Conservation (phyloP, 805 yeast genomes). For the Schwanniomyces polymorphus region DNA sequence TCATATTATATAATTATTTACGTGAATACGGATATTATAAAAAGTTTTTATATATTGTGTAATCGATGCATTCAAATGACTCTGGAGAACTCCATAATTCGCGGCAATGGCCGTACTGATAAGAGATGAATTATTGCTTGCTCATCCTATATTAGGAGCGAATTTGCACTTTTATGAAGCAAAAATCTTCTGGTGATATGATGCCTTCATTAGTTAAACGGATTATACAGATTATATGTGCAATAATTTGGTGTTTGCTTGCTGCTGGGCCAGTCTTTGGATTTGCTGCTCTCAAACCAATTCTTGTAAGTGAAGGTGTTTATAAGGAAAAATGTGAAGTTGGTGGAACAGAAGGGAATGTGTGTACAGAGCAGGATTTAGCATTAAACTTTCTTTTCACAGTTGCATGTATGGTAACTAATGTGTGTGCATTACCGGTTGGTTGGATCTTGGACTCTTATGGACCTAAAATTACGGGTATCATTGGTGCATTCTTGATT, state of each 20-base stretch:
- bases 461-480: slow-evolving; percentile 81
- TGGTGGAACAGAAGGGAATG: slow-evolving; percentile 3
- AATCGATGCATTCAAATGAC: not conserved
- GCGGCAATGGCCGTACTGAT: not conserved
- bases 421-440: slow-evolving; percentile 77
- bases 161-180: not conserved
- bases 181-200: not conserved
- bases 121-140: not conserved
- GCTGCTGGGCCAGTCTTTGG: slow-evolving; percentile 96
- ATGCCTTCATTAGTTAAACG: slow-evolving; percentile 18
- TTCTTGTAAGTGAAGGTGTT: slow-evolving; percentile 73
- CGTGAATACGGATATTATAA: not conserved
- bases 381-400: slow-evolving; percentile 82
- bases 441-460: slow-evolving; percentile 74
- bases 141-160: not conserved
- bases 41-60: not conserved
- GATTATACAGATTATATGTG: slow-evolving; percentile 63
- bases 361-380: slow-evolving; percentile 79
- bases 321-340: slow-evolving; percentile 60
- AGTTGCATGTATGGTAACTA: slow-evolving; percentile 82
- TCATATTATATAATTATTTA: not conserved
- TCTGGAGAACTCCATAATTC: not conserved
- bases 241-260: slow-evolving; percentile 81
- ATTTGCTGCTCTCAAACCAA: slow-evolving; percentile 90
- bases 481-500: slow-evolving; percentile 66